Evolutionary conservation across 2,329 filamentous ascomycete genomes (phyloP).

Genomic region (Fusarium pseudocircinatum): DNA sequence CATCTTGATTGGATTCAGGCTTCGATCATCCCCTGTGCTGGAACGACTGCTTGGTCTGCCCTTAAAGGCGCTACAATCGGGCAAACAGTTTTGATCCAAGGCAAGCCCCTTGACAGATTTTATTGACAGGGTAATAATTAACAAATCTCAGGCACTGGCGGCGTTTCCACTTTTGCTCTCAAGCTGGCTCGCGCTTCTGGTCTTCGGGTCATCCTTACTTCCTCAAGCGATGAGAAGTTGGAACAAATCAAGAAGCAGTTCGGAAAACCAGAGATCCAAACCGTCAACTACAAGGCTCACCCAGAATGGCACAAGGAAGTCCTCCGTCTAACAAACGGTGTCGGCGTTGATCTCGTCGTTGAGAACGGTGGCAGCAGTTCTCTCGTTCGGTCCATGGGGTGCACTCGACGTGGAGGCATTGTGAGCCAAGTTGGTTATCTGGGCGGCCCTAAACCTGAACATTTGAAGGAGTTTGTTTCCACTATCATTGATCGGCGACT

Average conservation of each 20-base stretch:
- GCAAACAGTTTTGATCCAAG: constrained; percentile 56
- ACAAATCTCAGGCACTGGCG: constrained; percentile 49
- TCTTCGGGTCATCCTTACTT: constrained; percentile 61
- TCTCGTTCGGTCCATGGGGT: constrained; percentile 51
- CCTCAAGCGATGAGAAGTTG: constrained; percentile 61
- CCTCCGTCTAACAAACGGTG: constrained; percentile 52
- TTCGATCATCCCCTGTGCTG: constrained; percentile 54
- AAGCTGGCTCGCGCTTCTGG: constrained; percentile 61
- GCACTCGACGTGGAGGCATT: constrained; percentile 52
- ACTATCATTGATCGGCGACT: constrained; percentile 51
- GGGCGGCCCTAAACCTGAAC: constrained; percentile 41
- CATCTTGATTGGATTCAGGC: constrained; percentile 51
- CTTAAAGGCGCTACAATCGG: constrained; percentile 52
- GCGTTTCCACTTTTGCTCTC: constrained; percentile 52
- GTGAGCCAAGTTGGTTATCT: constrained; percentile 57
- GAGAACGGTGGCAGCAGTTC: constrained; percentile 53
- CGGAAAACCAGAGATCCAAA: constrained; percentile 54
- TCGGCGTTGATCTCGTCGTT: constrained; percentile 61
- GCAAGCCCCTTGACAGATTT: constrained; percentile 13
- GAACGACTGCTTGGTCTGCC: constrained; percentile 56
- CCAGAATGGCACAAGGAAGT: constrained; percentile 59
- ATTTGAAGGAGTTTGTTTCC: constrained; percentile 49
- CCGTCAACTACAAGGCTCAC: constrained; percentile 60
- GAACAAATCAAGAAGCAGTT: constrained; percentile 51
- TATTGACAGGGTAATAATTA: not conserved